Conservation (phyloP, 208 protist species). For the Trypanosoma grayi region DNA sequence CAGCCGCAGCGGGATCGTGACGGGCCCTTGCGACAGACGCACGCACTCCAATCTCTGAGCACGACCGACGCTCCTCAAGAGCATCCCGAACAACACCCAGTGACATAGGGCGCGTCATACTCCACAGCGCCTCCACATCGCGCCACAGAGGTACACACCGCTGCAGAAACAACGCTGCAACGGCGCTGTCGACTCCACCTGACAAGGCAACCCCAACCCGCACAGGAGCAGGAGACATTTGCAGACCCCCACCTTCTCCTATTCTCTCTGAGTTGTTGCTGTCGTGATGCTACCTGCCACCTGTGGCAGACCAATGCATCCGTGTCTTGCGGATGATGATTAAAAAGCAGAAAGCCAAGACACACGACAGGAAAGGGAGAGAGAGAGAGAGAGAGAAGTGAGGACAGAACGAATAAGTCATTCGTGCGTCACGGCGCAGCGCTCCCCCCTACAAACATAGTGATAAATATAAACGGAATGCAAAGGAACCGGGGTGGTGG, state of each 20-base stretch:
- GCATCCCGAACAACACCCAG: slow-evolving; percentile 22
- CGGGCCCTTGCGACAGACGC: background rate
- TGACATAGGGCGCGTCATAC: slow-evolving; percentile 7
- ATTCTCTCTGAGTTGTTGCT: background rate
- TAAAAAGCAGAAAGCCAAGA: background rate
- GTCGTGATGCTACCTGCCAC: no score
- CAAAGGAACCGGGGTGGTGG: no score
- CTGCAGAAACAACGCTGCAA: slow-evolving; percentile 52
- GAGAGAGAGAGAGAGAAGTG: background rate
- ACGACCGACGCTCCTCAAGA: slow-evolving; percentile 24
- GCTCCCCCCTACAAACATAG: no score
- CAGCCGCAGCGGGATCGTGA: slow-evolving; percentile 9
- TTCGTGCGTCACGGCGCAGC: background rate
- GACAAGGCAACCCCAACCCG: slow-evolving; percentile 70
- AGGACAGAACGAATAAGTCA: slow-evolving; percentile 7
- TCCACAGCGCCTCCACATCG: slow-evolving; percentile 53
- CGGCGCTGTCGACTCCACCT: slow-evolving; percentile 80
- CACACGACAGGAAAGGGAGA: background rate
- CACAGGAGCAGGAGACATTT: slow-evolving; percentile 16
- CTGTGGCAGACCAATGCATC: no score
- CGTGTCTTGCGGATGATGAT: no score
- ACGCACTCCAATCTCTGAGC: slow-evolving; percentile 6
- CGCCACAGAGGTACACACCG: slow-evolving; percentile 45
- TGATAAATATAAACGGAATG: no score
- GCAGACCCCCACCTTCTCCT: background rate